Evolutionary conservation across 2,329 filamentous ascomycete species (phyloP).

Genomic region (Polytolypa hystricis): DNA sequence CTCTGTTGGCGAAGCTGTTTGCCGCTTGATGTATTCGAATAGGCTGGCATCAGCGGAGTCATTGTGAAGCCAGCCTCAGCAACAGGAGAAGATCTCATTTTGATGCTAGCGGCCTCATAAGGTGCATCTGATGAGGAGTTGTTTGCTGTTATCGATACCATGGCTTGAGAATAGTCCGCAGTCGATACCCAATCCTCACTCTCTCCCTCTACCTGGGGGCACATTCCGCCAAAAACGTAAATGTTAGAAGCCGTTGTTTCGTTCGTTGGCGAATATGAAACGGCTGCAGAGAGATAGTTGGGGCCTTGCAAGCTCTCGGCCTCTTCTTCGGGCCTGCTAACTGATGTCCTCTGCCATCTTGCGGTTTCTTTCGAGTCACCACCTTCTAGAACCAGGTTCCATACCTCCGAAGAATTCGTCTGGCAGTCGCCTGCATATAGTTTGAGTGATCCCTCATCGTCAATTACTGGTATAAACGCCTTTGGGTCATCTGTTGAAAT

Average conservation of each 20-base stretch:
- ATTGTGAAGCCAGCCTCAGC: slow-evolving; percentile 80
- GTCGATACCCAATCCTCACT: slow-evolving; percentile 51
- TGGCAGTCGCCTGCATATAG: slow-evolving; percentile 65
- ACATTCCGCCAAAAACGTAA: slow-evolving; percentile 88
- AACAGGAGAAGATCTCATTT: slow-evolving; percentile 53
- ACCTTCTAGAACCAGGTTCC: slow-evolving; percentile 21
- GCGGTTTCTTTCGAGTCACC: slow-evolving; percentile 45
- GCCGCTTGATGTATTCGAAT: slow-evolving; percentile 53
- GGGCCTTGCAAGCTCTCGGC: slow-evolving; percentile 32
- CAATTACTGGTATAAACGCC: slow-evolving; percentile 58
- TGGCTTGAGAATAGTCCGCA: slow-evolving; percentile 69
- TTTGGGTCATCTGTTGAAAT: slow-evolving; percentile 37
- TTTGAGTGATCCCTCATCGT: slow-evolving; percentile 56
- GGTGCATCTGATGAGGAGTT: slow-evolving; percentile 12
- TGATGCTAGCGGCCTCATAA: slow-evolving; percentile 38
- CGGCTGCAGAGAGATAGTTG: slow-evolving; percentile 48
- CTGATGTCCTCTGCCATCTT: slow-evolving; percentile 44
- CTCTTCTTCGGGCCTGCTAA: slow-evolving; percentile 22
- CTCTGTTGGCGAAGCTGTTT: slow-evolving; percentile 60
- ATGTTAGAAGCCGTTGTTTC: slow-evolving; percentile 34
- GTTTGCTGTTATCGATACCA: slow-evolving; percentile 49
- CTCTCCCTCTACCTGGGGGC: slow-evolving; percentile 42
- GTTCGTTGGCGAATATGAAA: slow-evolving; percentile 57
- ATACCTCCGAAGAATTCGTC: slow-evolving; percentile 8
- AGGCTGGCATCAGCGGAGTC: slow-evolving; percentile 60